Conservation (phyloP, 257 asterid species). For the Vinca minor region DNA sequence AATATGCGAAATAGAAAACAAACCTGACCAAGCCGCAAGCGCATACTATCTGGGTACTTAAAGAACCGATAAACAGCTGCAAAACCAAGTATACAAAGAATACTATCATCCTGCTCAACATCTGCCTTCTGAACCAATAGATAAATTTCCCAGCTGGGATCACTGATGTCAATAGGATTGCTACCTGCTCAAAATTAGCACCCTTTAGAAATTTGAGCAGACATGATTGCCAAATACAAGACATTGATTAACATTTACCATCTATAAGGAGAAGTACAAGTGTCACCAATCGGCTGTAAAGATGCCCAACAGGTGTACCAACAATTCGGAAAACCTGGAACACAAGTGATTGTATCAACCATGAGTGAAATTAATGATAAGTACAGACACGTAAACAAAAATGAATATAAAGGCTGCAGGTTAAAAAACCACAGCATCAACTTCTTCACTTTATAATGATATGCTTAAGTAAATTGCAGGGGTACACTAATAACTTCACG, state of each 20-base stretch:
- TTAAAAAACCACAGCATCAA: neutral
- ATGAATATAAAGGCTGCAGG: neutral
- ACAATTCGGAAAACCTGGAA: slow-evolving; percentile 39
- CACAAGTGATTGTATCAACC: slow-evolving; percentile 1
- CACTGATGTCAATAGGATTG: slow-evolving; percentile 90
- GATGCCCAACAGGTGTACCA: slow-evolving; percentile 53
- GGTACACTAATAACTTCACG: neutral
- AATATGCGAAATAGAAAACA: neutral
- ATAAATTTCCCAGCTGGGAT: slow-evolving; percentile 90
- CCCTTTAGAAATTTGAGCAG: neutral
- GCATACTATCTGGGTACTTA: slow-evolving; percentile 54
- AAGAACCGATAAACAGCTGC: slow-evolving; percentile 81
- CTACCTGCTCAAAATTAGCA: slow-evolving; percentile 57
- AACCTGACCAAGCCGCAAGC: slow-evolving; percentile 97
- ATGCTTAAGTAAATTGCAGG: neutral
- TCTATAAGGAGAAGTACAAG: slow-evolving; percentile 67
- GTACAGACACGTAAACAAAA: neutral
- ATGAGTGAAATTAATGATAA: neutral
- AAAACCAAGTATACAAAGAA: slow-evolving; percentile 54
- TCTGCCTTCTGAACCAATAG: slow-evolving; percentile 37
- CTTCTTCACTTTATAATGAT: neutral
- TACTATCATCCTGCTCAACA: slow-evolving; percentile 26
- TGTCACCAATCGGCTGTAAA: slow-evolving; percentile 57
- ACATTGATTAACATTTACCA: slow-evolving; percentile 28
- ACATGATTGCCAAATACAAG: neutral